These are phyloP conservation scores for Yamadazyma spencermartinsiae DNA, from an alignment of 1,139 yeast genomes.

Conservation along the genomic window DNA sequence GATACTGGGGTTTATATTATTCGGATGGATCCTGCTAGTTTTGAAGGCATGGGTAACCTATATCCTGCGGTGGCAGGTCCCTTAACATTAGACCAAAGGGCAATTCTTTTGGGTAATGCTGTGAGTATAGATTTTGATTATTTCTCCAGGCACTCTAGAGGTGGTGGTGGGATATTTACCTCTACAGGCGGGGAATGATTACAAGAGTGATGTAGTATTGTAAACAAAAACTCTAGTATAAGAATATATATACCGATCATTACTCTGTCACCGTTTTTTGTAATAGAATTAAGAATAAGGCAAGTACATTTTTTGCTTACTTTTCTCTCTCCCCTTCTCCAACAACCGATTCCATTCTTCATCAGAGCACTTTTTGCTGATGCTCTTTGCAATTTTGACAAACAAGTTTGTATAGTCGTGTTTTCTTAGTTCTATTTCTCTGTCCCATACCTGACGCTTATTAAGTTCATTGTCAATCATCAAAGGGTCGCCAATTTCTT, in stretches of 20 bases:
- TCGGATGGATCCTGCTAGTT: conserved; percentile 74
- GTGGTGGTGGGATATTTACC: conserved; percentile 42
- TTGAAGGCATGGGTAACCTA: conserved; percentile 46
- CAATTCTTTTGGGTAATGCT: conserved; percentile 82
- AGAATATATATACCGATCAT: not conserved
- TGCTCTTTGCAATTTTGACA: conserved; percentile 44
- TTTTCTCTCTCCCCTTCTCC: conserved; percentile 28
- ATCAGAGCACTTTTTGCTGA: conserved; percentile 36
- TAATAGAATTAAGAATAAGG: conserved; percentile 1
- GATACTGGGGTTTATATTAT: conserved; percentile 92
- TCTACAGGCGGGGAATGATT: conserved; percentile 41
- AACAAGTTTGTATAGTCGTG: conserved; percentile 59
- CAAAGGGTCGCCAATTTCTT: conserved; percentile 37
- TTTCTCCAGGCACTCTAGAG: conserved; percentile 82
- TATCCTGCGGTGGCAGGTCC: conserved; percentile 45
- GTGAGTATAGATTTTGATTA: conserved; percentile 93
- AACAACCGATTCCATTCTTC: conserved; percentile 47
- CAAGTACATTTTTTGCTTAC: conserved; percentile 10
- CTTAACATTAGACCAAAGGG: conserved; percentile 77
- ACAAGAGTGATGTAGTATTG: too few species aligned
- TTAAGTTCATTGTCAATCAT: conserved; percentile 28
- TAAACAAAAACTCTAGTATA: too few species aligned
- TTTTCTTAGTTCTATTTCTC: conserved; percentile 49
- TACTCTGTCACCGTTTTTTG: too few species aligned
- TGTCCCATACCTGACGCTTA: conserved; percentile 40